phyloP scores from a whole-genome alignment of 116 monocot genomes.

The Dioscorea cayenensis region DNA sequence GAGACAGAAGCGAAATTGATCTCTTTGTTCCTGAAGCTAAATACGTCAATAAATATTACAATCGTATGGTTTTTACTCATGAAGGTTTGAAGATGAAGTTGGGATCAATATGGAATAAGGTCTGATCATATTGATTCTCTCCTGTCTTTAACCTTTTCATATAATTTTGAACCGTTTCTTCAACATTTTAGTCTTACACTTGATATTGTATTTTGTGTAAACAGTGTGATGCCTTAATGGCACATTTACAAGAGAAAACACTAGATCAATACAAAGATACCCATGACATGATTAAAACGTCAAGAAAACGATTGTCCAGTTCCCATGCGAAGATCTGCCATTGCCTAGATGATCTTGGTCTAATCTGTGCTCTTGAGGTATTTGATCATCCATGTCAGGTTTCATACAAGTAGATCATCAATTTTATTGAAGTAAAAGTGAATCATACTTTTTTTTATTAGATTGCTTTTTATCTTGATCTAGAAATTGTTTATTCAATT shows the following conservation, averaged over 20 bases:
- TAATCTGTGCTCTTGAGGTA: constrained; percentile 79
- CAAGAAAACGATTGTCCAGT: constrained; percentile 34
- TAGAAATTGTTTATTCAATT: too few species aligned
- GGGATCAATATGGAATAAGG: constrained; percentile 40
- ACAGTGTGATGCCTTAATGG: constrained; percentile 57
- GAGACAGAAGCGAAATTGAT: constrained; percentile 67
- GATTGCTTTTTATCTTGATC: too few species aligned
- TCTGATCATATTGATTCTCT: constrained; percentile 2
- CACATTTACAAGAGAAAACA: constrained; percentile 23
- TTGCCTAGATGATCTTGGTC: constrained; percentile 80
- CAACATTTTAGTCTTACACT: background rate
- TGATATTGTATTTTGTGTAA: constrained; percentile 12
- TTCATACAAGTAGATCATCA: background rate
- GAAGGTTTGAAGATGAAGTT: constrained; percentile 42
- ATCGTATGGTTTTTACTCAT: constrained; percentile 26
- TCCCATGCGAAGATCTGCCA: constrained; percentile 46
- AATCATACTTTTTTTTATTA: too few species aligned
- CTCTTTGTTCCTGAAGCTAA: constrained; percentile 49
- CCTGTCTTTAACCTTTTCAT: background rate
- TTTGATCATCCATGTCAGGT: background rate
- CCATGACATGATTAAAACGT: constrained; percentile 31
- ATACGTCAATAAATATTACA: constrained; percentile 61
- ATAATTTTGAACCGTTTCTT: background rate
- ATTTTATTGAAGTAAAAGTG: background rate
- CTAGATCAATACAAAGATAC: constrained; percentile 28